Evolutionary conservation across 768 basidiomycete genomes (phyloP).

Genomic region (Boletus subcaerulescens): DNA sequence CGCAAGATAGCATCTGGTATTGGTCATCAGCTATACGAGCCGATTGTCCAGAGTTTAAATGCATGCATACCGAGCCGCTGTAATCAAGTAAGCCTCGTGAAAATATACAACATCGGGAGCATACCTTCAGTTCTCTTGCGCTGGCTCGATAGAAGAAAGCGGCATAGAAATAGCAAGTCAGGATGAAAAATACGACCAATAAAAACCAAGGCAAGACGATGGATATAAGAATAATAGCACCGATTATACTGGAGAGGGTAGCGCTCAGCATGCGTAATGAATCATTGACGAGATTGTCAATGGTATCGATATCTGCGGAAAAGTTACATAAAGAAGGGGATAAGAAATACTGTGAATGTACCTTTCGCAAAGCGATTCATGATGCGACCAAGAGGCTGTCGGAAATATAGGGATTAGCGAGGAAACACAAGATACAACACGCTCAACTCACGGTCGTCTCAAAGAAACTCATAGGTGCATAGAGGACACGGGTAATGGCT

Average conservation of each 20-base stretch:
- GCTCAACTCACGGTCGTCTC: constrained; percentile 64
- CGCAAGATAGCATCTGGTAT: constrained; percentile 74
- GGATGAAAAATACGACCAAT: constrained; percentile 62
- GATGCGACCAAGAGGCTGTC: constrained; percentile 76
- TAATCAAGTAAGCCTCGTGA: constrained; percentile 4
- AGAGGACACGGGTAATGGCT: constrained; percentile 68
- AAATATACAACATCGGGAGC: constrained; percentile 5
- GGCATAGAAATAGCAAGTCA: constrained; percentile 61
- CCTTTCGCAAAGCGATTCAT: constrained; percentile 90
- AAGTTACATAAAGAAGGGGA: background rate
- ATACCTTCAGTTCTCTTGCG: constrained; percentile 81
- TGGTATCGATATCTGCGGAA: constrained; percentile 63
- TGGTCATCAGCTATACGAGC: background rate
- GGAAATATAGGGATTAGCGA: constrained; percentile 1
- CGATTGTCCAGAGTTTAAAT: background rate
- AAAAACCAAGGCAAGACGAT: constrained; percentile 84
- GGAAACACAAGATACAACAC: background rate
- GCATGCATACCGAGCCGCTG: constrained; percentile 51
- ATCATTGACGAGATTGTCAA: constrained; percentile 76
- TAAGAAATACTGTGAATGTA: constrained; percentile 14
- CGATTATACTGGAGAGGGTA: constrained; percentile 64
- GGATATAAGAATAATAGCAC: constrained; percentile 75
- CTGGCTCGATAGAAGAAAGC: constrained; percentile 83
- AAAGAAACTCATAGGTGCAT: constrained; percentile 88
- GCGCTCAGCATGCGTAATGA: constrained; percentile 68